Conservation (phyloP, 495 filamentous ascomycete species). For the Tetracladium setigerum region DNA sequence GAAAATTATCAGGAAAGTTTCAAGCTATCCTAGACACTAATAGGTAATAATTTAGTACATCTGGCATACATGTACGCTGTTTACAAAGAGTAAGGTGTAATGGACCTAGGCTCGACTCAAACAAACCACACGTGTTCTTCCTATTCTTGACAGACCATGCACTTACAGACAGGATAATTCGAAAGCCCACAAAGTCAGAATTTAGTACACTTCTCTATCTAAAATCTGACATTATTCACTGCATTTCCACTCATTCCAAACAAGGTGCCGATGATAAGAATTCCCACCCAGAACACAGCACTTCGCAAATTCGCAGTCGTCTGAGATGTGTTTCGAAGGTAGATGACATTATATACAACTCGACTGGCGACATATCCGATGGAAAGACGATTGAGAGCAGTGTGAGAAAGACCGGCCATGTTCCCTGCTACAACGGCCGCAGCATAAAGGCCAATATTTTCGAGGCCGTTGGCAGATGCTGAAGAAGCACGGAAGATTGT, state of each 20-base stretch:
- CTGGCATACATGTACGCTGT: too few species aligned
- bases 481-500: slow-evolving; percentile 33
- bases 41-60: too few species aligned
- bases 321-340: slow-evolving; percentile 31
- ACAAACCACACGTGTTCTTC: too few species aligned
- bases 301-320: slow-evolving; percentile 27
- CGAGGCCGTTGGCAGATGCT: slow-evolving; percentile 36
- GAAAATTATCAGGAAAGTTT: too few species aligned
- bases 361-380: slow-evolving; percentile 22
- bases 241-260: slow-evolving; percentile 35
- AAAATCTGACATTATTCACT: too few species aligned
- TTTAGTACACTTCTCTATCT: too few species aligned
- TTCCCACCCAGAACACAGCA: slow-evolving; percentile 29
- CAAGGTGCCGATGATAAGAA: slow-evolving; percentile 25
- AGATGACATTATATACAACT: slow-evolving; percentile 24
- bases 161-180: too few species aligned
- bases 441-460: slow-evolving; percentile 34
- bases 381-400: slow-evolving; percentile 22
- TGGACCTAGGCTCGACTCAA: too few species aligned
- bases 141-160: too few species aligned
- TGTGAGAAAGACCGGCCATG: slow-evolving; percentile 24
- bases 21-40: too few species aligned
- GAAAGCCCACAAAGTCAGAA: too few species aligned
- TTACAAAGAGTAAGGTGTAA: too few species aligned
- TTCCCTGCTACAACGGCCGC: slow-evolving; percentile 32